These are phyloP conservation scores for Coriaria nepalensis DNA, from an alignment of 306 rosid species.

Conservation along the genomic window DNA sequence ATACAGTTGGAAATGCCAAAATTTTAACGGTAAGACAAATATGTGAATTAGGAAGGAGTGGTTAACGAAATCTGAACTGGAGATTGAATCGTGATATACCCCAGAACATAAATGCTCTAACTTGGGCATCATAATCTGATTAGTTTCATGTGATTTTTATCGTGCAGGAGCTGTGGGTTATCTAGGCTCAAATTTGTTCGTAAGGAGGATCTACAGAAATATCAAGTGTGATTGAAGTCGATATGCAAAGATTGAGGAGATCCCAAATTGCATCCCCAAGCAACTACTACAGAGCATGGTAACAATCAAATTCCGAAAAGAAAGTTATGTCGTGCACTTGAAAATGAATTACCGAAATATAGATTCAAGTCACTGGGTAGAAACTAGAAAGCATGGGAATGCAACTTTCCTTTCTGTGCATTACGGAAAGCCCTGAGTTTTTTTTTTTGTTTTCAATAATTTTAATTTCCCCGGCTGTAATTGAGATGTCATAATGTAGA, in stretches of 20 bases:
- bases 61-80: too few species aligned
- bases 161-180: slow-evolving; percentile 90
- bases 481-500: slow-evolving; percentile 61
- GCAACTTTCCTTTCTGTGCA: slow-evolving; percentile 37
- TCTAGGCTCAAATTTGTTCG: slow-evolving; percentile 91
- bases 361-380: slow-evolving; percentile 39
- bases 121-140: too few species aligned
- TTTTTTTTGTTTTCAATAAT: slow-evolving; percentile 4
- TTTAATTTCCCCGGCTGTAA: slow-evolving; percentile 43
- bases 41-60: too few species aligned
- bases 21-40: too few species aligned
- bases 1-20: too few species aligned
- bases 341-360: slow-evolving; percentile 22
- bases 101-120: too few species aligned
- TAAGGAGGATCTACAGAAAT: slow-evolving; percentile 98
- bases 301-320: slow-evolving; percentile 22
- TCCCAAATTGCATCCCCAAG: slow-evolving; percentile 32
- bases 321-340: slow-evolving; percentile 26
- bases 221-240: slow-evolving; percentile 79
- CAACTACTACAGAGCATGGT: slow-evolving; percentile 17
- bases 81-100: too few species aligned
- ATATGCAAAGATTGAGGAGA: slow-evolving; percentile 14
- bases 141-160: background rate
- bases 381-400: slow-evolving; percentile 26
- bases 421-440: slow-evolving; percentile 46